Evolutionary conservation across 139 green algal genomes (phyloP).

Genomic region (Prasinococcaceae sp.): DNA sequence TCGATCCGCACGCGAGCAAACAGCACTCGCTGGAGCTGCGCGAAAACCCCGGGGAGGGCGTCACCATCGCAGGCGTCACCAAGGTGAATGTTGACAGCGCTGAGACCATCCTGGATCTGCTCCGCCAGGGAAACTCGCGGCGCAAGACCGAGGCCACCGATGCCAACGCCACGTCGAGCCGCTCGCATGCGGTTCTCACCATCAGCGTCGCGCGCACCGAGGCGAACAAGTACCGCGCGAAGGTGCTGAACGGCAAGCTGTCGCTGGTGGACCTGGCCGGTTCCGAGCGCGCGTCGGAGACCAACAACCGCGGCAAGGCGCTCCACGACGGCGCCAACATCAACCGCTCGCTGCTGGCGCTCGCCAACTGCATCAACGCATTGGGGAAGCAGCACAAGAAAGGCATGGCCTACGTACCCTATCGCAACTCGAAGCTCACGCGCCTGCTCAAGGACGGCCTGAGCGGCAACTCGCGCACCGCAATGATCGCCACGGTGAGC

Average conservation of each 20-base stretch:
- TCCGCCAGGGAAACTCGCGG: slow-evolving; percentile 26
- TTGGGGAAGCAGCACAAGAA: slow-evolving; percentile 38
- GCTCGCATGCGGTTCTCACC: slow-evolving; percentile 43
- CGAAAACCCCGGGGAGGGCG: slow-evolving; percentile 25
- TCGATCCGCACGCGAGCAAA: slow-evolving; percentile 5
- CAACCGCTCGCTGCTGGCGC: slow-evolving; percentile 50
- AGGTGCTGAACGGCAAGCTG: slow-evolving; percentile 20
- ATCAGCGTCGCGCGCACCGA: slow-evolving; percentile 16
- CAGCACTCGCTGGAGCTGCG: slow-evolving; percentile 30
- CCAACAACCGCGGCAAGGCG: slow-evolving; percentile 21
- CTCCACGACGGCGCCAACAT: slow-evolving; percentile 35
- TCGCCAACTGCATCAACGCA: slow-evolving; percentile 80
- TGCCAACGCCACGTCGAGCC: slow-evolving; percentile 24
- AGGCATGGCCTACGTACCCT: slow-evolving; percentile 42
- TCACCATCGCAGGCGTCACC: slow-evolving; percentile 7
- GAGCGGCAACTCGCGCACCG: slow-evolving; percentile 59
- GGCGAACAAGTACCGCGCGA: slow-evolving; percentile 2
- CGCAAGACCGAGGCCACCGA: slow-evolving; percentile 31
- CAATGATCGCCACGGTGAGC: slow-evolving; percentile 70
- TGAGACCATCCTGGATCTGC: slow-evolving; percentile 24
- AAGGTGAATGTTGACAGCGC: slow-evolving; percentile 5
- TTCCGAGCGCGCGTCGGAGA: slow-evolving; percentile 24
- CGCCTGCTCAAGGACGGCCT: slow-evolving; percentile 40
- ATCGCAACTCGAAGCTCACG: slow-evolving; percentile 63
- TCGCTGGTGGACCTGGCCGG: slow-evolving; percentile 34